Base-by-base conservation (phyloP, 2,329 filamentous ascomycete genomes). In the Byssothecium circinans region DNA sequence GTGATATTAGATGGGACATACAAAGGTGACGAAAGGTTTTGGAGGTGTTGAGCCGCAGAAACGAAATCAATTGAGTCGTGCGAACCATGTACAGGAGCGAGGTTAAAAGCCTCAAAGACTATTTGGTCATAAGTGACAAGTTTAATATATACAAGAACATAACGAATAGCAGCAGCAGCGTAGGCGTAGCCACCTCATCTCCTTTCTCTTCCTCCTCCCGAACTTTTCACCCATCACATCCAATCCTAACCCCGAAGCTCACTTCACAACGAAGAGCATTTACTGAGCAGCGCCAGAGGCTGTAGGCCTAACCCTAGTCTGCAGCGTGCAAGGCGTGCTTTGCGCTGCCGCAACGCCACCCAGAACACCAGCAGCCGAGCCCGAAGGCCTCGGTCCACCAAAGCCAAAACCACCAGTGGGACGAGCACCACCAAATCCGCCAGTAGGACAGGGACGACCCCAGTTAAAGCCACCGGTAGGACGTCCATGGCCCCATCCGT, bases 301-400 rank as follows among this genome's bases (percentile, higher is more conserved):
- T n/a, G 52, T 58, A 15, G 57, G 53, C 46, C 50, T 60, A 15
- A 62, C 47, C 47, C 47, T 58, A 1, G 58, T 65, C 49, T 58
- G 50, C 23, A 65, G 44, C 6, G 55, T 58, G 42, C 56, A 59
- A 18, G 60, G 60, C 19, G 53, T 58, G 41, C 46, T 53, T 14
- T 47, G 50, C 34, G 18, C 35, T 8, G 18, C 35, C 8, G 10
- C 25, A 33, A n/a, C n/a, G n/a, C n/a, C n/a, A n/a, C 22, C 47
- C 43, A 41, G 27, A 46, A 12, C 47, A 22, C 42, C 37, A 17
- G 42, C 10, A 25, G 23, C 23, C 5, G 23, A 5, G 10, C 5
- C 23, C 10, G 23, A 10, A 6, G 23, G 23, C 23, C 10, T 25
- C 23, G 5, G 23, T 10, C 23, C 23, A 25, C 23, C 23, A 25